phyloP scores from a whole-genome alignment of 2,329 filamentous ascomycete genomes.

The Colletotrichum tropicicola region DNA sequence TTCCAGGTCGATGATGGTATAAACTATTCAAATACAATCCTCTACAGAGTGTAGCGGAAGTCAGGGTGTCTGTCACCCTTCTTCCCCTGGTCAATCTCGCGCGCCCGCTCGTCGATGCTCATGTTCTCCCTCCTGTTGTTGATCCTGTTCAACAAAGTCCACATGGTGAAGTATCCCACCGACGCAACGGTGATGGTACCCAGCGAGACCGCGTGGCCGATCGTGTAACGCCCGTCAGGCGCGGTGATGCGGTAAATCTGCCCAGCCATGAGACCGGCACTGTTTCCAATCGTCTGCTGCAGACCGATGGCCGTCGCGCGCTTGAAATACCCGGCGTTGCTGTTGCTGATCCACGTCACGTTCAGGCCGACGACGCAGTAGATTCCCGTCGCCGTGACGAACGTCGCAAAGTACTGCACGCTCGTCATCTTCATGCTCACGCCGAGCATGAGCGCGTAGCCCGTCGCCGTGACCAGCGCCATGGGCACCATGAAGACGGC shows the following conservation, averaged over 20 bases:
- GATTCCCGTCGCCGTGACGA: conserved; percentile 1
- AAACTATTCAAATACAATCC: background rate
- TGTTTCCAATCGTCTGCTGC: conserved; percentile 44
- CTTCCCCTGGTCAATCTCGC: conserved; percentile 21
- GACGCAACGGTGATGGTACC: conserved; percentile 23
- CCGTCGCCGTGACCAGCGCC: conserved; percentile 60
- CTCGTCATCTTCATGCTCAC: conserved; percentile 49
- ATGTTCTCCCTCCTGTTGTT: conserved; percentile 19
- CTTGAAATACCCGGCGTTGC: conserved; percentile 54
- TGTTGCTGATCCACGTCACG: conserved; percentile 55
- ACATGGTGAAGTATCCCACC: conserved; percentile 16
- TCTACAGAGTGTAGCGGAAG: conserved; percentile 23
- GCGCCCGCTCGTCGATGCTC: conserved; percentile 21
- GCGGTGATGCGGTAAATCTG: conserved; percentile 40
- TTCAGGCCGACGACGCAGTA: conserved; percentile 47
- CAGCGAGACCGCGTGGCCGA: conserved; percentile 24
- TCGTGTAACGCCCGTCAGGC: conserved; percentile 16
- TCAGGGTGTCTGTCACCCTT: conserved; percentile 26
- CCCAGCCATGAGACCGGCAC: conserved; percentile 52
- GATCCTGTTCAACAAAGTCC: conserved; percentile 8
- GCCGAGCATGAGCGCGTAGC: conserved; percentile 58
- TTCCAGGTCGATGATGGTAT: no score
- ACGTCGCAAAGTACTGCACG: conserved; percentile 22
- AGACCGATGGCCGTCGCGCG: conserved; percentile 56
- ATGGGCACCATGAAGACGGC: conserved; percentile 50